These are phyloP conservation scores for Croton laevigatus DNA, from an alignment of 441 rosid species.

Conservation along the genomic window DNA sequence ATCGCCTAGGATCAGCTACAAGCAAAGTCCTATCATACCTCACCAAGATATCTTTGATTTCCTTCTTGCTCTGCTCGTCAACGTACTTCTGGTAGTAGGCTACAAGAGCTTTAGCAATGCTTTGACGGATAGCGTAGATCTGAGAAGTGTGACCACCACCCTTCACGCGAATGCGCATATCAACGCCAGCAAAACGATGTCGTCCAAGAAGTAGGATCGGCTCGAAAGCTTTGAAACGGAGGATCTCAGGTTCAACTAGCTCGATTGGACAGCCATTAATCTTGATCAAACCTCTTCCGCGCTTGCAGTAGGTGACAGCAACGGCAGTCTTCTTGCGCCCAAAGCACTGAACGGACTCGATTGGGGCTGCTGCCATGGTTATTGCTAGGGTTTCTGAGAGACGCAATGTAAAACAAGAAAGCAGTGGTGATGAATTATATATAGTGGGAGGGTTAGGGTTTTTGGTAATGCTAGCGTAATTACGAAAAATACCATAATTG, in stretches of 20 bases:
- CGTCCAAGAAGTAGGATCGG: slow-evolving; percentile 64
- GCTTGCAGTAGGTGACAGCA: slow-evolving; percentile 62
- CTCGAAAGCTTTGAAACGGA: slow-evolving; percentile 67
- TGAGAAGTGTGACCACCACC: slow-evolving; percentile 82
- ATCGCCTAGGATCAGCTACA: slow-evolving; percentile 1
- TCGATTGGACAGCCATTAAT: slow-evolving; percentile 75
- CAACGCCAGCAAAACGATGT: slow-evolving; percentile 66
- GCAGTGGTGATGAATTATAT: neutral
- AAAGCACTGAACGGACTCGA: slow-evolving; percentile 61
- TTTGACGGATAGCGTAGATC: slow-evolving; percentile 77
- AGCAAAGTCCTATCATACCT: slow-evolving; percentile 58
- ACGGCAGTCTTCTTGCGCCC: slow-evolving; percentile 83
- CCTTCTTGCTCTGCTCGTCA: slow-evolving; percentile 80
- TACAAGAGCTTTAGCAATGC: slow-evolving; percentile 70
- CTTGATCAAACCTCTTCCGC: slow-evolving; percentile 67
- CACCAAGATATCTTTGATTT: slow-evolving; percentile 65
- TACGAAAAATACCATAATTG: neutral
- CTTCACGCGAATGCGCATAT: slow-evolving; percentile 70
- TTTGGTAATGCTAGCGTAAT: neutral
- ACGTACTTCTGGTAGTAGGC: slow-evolving; percentile 73
- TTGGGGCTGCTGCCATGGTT: slow-evolving; percentile 2
- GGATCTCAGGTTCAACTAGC: slow-evolving; percentile 74
- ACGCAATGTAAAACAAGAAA: neutral
- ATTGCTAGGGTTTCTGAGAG: slow-evolving; percentile 1
- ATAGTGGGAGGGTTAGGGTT: neutral